Evolutionary conservation across 176 grass and related monocot genomes (phyloP).

Genomic region (Oryza rufipogon): DNA sequence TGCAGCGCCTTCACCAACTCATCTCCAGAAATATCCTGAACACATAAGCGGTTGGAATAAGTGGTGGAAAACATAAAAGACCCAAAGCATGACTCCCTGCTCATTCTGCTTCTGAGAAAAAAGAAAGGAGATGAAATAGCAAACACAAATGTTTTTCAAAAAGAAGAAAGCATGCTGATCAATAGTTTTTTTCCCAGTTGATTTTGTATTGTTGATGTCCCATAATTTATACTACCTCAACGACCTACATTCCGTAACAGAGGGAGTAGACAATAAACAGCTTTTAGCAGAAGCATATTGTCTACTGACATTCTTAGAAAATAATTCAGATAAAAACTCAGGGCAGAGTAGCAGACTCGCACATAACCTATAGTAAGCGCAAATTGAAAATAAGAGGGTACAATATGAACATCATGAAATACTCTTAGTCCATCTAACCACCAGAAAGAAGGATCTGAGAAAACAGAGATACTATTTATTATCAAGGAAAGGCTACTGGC

Average conservation of each 20-base stretch:
- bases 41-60: slow-evolving; percentile 41
- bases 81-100: slow-evolving; percentile 4
- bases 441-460: slow-evolving; percentile 26
- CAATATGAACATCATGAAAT: slow-evolving; percentile 22
- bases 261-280: not conserved
- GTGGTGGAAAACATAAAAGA: not conserved
- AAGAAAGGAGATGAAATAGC: not conserved
- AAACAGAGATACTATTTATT: slow-evolving; percentile 5
- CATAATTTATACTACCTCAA: slow-evolving; percentile 2
- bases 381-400: slow-evolving; percentile 3
- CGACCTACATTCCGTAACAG: too few species aligned
- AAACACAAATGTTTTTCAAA: slow-evolving; percentile 22
- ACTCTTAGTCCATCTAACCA: not conserved
- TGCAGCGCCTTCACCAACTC: slow-evolving; percentile 91
- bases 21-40: slow-evolving; percentile 91
- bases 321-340: not conserved
- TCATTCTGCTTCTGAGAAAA: slow-evolving; percentile 4
- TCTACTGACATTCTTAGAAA: slow-evolving; percentile 18
- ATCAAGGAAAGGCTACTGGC: slow-evolving; percentile 10
- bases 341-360: not conserved
- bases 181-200: not conserved
- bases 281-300: slow-evolving; percentile 1
- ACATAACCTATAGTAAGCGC: not conserved
- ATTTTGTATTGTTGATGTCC: slow-evolving; percentile 6
- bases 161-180: slow-evolving; percentile 15